Evolutionary conservation across 768 basidiomycete species (phyloP), one percentile per base, ranked within the genome.

Genomic region (Lactifluus hygrophoroides): DNA sequence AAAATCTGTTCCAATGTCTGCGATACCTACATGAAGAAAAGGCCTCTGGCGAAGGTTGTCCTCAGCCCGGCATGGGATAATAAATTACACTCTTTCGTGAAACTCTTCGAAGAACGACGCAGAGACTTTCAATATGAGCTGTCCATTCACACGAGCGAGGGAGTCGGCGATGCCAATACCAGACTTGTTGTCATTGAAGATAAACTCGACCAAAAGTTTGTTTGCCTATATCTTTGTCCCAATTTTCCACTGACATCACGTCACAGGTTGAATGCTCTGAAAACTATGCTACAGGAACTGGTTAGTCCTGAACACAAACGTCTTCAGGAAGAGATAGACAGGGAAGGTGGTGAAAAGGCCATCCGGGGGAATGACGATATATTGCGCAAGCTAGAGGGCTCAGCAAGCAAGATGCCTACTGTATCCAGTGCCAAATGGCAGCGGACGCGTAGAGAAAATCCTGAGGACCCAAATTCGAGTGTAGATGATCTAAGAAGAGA

Each of bases 21-120:
- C 51, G 70, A 72, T 47, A 64, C 69, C 2, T 73, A 72, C 52
- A 52, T 57, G 3, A 70, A 69, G 65, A 72, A 70, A 61, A 58
- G 52, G 10, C 62, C 66, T 9, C 53, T 72, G 30, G 65, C 66
- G 27, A 67, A 68, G 58, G 66, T 73, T 72, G 72, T n/a, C n/a
- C n/a, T n/a, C n/a, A n/a, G n/a, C n/a, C n/a, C n/a, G n/a, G n/a
- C n/a, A n/a, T n/a, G n/a, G 72, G 68, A 72, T 44, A 46, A 32
- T 13, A 65, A 53, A 27, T 61, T 73, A 16, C 53, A 65, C 21
- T 44, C 40, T 2, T 73, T 64, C 42, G 57, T 68, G 27, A 38
- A 51, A 11, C 44, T 62, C 0, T 73, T 73, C 58, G 51, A 45
- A 3, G 54, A 58, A 8, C 65, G 69, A 2, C 62, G 66, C 3